These are phyloP conservation scores for Aleurites moluccanus DNA, from an alignment of 441 rosid genomes.

Conservation along the genomic window DNA sequence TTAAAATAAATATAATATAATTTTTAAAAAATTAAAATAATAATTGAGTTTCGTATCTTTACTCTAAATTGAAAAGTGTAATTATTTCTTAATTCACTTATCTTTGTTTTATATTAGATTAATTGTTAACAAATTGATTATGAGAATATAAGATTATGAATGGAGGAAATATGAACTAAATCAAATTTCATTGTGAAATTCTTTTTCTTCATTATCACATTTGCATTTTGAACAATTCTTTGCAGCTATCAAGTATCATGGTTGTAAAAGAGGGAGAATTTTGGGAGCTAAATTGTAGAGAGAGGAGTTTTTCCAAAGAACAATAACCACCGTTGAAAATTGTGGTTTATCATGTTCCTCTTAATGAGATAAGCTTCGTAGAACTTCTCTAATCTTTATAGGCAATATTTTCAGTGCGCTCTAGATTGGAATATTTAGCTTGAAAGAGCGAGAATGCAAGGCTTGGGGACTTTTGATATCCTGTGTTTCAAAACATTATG, in stretches of 20 bases:
- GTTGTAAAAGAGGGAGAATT: neutral
- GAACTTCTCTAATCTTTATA: constrained; percentile 14
- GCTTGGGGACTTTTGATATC: constrained; percentile 32
- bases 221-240: neutral
- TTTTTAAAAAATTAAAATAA: neutral
- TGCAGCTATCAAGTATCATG: constrained; percentile 1
- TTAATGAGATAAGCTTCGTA: neutral
- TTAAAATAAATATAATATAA: too few relatives aligned
- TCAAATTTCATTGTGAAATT: neutral
- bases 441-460: constrained; percentile 29
- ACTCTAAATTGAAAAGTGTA: neutral
- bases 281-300: neutral
- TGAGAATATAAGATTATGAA: neutral
- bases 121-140: neutral
- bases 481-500: constrained; percentile 47
- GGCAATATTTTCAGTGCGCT: constrained; percentile 15
- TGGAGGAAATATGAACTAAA: neutral
- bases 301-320: neutral
- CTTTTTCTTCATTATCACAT: neutral
- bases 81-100: neutral
- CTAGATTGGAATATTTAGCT: constrained; percentile 10
- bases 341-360: neutral
- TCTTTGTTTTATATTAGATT: neutral
- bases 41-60: neutral
- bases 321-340: neutral